Percentiles rank a stretch among this genome's conserved stretches.
Conservation (phyloP, 2,329 filamentous ascomycete genomes). For the Xylaria sp. region DNA sequence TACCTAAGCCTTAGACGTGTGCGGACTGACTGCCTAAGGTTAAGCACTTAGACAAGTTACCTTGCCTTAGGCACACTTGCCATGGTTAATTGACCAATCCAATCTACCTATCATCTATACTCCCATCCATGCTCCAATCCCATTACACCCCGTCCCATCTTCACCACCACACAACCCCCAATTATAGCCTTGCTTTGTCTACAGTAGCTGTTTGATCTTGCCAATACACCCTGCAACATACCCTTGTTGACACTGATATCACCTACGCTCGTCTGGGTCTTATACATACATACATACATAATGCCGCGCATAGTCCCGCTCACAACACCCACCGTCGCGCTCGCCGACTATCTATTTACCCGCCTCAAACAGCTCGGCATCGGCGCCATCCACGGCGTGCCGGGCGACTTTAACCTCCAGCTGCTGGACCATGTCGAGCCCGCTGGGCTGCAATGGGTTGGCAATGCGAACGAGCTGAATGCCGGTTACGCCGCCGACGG, state of each 20-base stretch:
- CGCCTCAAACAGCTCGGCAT: constrained; percentile 51
- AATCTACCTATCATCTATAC: background rate
- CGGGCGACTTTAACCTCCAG: constrained; percentile 49
- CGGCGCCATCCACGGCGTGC: constrained; percentile 53
- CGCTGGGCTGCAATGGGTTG: constrained; percentile 50
- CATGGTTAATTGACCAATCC: background rate
- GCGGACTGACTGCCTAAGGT: no score
- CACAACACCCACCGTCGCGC: constrained; percentile 33
- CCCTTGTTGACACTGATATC: no score
- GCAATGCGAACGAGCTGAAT: constrained; percentile 64
- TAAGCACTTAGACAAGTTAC: background rate
- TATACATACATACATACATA: no score
- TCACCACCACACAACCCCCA: no score
- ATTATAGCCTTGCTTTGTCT: no score
- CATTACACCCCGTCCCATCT: no score
- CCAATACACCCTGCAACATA: no score
- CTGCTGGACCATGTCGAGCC: constrained; percentile 47
- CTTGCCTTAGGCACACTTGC: no score
- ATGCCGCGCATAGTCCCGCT: no score
- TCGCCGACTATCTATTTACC: constrained; percentile 46
- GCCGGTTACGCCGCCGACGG: constrained; percentile 63
- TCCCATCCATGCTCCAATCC: background rate
- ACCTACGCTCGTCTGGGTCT: no score
- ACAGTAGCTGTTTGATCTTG: no score
- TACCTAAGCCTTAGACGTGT: no score